Base-by-base conservation (phyloP, 352 stramenopile species). In the Phytophthora hibernalis region DNA sequence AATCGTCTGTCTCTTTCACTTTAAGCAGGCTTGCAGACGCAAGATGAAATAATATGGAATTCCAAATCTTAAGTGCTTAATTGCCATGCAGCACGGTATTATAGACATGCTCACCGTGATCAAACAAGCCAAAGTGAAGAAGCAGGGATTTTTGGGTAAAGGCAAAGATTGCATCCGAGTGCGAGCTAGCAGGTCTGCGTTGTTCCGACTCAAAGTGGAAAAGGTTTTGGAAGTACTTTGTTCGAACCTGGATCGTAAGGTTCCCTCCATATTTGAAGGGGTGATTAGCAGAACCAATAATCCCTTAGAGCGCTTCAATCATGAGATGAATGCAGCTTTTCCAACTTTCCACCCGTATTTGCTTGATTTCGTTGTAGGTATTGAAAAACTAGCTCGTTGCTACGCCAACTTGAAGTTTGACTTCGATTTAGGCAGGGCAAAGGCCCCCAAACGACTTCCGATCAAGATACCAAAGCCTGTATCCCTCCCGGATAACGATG, bases 251-350 rank as follows among this genome's bases (percentile, higher is more conserved):
- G n/a, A n/a, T n/a, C n/a, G n/a, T n/a, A n/a, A n/a, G n/a, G n/a
- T n/a, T n/a, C n/a, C n/a, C n/a, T n/a, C n/a, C n/a, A n/a, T n/a
- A n/a, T n/a, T n/a, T n/a, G n/a, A n/a, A 7, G 18, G 7, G 1
- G 10, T 13, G 0, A 13, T 57, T 12, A 65, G 56, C 15, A 16
- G 35, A 4, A 57, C 56, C 1, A 65, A 68, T 31, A 77, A 77
- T 45, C 44, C 54, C 0, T 38, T 77, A 0, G 69, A 77, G 22
- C 43, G 64, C 6, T 73, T 74, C 12, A 68, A 77, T 33, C 18
- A 44, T 0, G 54, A 70, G 26, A 52, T 73, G 44, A 77, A 74
- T 22, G 43, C 49, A 1, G 24, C 24, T 28, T 15, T 76, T 77
- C 16, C 2, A 28, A 6, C 15, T 2, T 47, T 48, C 0, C 58